Evolutionary conservation across 495 filamentous ascomycete genomes (phyloP), one percentile per base, ranked within the genome.

Genomic region (Xylaria sp.): DNA sequence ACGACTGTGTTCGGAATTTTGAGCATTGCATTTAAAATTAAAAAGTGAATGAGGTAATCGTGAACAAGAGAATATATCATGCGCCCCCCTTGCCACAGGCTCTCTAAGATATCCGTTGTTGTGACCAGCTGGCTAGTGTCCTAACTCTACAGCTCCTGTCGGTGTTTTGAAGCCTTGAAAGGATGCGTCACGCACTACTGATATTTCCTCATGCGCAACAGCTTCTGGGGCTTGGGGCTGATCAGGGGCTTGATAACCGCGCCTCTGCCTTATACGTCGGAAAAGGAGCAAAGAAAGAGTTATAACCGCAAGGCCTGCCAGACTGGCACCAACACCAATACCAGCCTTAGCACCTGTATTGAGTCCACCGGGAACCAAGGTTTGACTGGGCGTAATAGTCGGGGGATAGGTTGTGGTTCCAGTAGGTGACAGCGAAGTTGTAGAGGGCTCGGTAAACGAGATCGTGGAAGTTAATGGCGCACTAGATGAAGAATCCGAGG

Each of bases 301-400:
- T 19, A 53, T 66, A 37, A 53, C 24, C n/a, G 53, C 67, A 41
- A 76, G 24, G 26, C 67, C 67, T 5, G 52, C 41, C 7, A 69
- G 37, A 2, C 50, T 61, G 37, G 52, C 72, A 48, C 74, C 72
- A n/a, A 71, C 44, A 24, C 74, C 72, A 53, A 76, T 74, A 9
- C 74, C 74, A 9, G 58, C 74, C 37, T 74, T 66, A 17, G 72
- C 74, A 17, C 74, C 72, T 41, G 67, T 48, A 29, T 44, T 71
- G 17, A 76, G 61, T 7, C 53, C 67, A 11, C n/a, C 29, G 41
- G 31, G 41, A 17, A 0, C 17, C 24, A 24, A 14, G 33, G 2
- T 11, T 26, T 61, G 11, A 40, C 9, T 55, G 53, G 37, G 1
- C 26, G 29, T 9, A 0, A 11, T 1, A 57, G 37, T 26, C 4